A percentile compares a stretch with the other conserved stretches of the same genome.
phyloP scores from a whole-genome alignment of 23 red algal species.

The Cyanidiococcus yangmingshanensis region DNA sequence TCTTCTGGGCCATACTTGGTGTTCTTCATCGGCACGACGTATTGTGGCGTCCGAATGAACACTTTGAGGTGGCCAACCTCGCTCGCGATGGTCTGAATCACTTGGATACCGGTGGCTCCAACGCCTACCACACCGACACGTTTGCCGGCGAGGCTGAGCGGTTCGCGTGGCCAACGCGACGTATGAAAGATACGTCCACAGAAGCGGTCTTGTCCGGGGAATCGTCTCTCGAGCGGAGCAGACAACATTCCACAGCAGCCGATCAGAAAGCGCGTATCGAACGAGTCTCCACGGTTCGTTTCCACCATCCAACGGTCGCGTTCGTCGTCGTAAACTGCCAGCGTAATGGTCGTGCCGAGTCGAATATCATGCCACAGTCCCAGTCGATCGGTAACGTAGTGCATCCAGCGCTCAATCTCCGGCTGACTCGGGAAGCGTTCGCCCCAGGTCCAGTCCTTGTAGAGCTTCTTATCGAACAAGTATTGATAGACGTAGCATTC shows the following conservation, averaged over 20 bases:
- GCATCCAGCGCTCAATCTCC: constrained; percentile 13
- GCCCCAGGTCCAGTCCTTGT: constrained; percentile 18
- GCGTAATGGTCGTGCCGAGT: not conserved
- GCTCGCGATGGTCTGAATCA: constrained; percentile 12
- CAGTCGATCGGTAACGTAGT: constrained; percentile 18
- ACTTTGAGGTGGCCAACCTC: constrained; percentile 13
- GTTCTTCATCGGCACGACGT: constrained; percentile 21
- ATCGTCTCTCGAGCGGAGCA: constrained; percentile 6
- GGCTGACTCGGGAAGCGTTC: constrained; percentile 12
- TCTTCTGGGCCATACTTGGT: not conserved
- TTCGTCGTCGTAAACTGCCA: not conserved
- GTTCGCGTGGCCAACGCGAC: constrained; percentile 4
- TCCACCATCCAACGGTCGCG: not conserved
- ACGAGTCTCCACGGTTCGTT: not conserved
- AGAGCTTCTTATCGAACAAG: constrained; percentile 11
- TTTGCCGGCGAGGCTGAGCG: constrained; percentile 1
- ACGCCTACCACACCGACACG: constrained; percentile 11
- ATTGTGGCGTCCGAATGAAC: constrained; percentile 3
- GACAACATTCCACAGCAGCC: constrained; percentile 10
- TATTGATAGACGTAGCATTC: constrained; percentile 17
- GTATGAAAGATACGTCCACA: constrained; percentile 14
- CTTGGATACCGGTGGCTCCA: constrained; percentile 11
- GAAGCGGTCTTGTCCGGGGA: constrained; percentile 11
- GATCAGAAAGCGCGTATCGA: constrained; percentile 7
- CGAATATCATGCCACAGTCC: not conserved